phyloP scores from a whole-genome alignment of 139 green algal genomes.

The Coelastrella sp. region DNA sequence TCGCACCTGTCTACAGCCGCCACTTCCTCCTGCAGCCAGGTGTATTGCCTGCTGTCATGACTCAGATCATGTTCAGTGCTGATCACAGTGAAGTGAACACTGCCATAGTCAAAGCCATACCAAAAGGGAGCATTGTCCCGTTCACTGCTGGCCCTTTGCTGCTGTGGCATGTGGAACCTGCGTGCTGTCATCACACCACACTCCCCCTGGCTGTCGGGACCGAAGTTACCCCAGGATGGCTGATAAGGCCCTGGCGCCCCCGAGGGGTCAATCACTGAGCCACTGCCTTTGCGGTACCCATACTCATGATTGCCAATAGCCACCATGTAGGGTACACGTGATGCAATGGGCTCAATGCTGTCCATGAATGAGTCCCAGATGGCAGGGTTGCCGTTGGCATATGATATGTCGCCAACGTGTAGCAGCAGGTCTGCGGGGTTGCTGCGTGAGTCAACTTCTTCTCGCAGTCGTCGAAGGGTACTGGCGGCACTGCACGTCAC shows the following conservation, averaged over 20 bases:
- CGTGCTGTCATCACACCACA: slow-evolving; percentile 69
- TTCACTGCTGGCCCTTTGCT: background rate
- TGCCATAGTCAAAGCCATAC: slow-evolving; percentile 85
- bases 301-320: slow-evolving; percentile 87
- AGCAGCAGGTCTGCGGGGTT: slow-evolving; percentile 67
- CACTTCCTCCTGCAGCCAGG: slow-evolving; percentile 80
- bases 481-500: slow-evolving; percentile 56
- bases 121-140: slow-evolving; percentile 81
- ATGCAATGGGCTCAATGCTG: slow-evolving; percentile 75
- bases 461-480: slow-evolving; percentile 51
- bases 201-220: slow-evolving; percentile 75
- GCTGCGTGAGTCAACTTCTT: slow-evolving; percentile 44
- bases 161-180: slow-evolving; percentile 75
- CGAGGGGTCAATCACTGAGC: slow-evolving; percentile 56
- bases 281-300: slow-evolving; percentile 47
- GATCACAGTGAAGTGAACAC: slow-evolving; percentile 78
- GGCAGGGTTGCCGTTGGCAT: slow-evolving; percentile 70
- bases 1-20: slow-evolving; percentile 75
- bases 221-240: slow-evolving; percentile 76
- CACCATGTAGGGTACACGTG: slow-evolving; percentile 81
- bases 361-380: slow-evolving; percentile 87
- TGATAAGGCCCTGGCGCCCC: slow-evolving; percentile 61
- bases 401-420: slow-evolving; percentile 80
- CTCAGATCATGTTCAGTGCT: slow-evolving; percentile 85
- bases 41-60: slow-evolving; percentile 69